Conservation (phyloP, 768 basidiomycete species). For the Kockovaella imperatae region DNA sequence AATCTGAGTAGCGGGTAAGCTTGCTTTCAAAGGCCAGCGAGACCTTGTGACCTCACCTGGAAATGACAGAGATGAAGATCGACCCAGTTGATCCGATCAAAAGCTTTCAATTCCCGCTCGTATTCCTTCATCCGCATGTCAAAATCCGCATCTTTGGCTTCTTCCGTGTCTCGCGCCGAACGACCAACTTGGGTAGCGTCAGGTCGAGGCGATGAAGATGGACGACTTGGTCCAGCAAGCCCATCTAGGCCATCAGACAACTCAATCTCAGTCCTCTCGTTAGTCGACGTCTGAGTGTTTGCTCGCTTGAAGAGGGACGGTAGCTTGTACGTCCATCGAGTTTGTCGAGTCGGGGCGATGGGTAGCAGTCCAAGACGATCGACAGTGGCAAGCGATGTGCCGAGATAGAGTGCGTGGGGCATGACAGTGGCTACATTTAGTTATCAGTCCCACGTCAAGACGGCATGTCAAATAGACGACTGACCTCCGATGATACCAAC, state of each 20-base stretch:
- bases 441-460: not conserved
- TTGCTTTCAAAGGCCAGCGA: not conserved
- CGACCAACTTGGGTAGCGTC: no score
- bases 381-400: slow-evolving; percentile 76
- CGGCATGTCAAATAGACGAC: not conserved
- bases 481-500: slow-evolving; percentile 42
- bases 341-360: slow-evolving; percentile 10
- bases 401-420: slow-evolving; percentile 88
- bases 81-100: slow-evolving; percentile 42
- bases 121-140: slow-evolving; percentile 23
- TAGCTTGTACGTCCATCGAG: slow-evolving; percentile 7
- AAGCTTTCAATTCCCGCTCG: slow-evolving; percentile 29
- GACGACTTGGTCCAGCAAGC: not conserved
- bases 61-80: slow-evolving; percentile 42
- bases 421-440: slow-evolving; percentile 69
- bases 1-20: slow-evolving; percentile 28
- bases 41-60: slow-evolving; percentile 26
- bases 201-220: not conserved
- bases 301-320: slow-evolving; percentile 11
- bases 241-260: not conserved
- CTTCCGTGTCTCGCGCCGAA: slow-evolving; percentile 3
- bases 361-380: slow-evolving; percentile 53
- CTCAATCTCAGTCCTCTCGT: not conserved
- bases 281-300: not conserved
- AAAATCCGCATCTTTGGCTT: slow-evolving; percentile 9